Base-by-base conservation (phyloP, 306 rosid genomes). In the Vachellia pachyceras region DNA sequence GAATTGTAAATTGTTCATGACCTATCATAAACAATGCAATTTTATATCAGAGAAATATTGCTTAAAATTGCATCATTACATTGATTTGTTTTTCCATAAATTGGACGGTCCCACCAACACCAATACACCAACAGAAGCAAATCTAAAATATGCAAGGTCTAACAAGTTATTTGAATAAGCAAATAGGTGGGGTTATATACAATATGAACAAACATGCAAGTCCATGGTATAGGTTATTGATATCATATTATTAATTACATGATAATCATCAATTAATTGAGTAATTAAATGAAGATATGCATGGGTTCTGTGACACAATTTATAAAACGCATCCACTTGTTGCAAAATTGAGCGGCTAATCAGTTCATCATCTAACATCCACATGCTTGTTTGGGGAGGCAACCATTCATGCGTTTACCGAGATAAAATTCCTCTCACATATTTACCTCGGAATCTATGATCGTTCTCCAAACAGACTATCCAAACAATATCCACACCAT, bases 271-370 rank as follows among this genome's bases (percentile, higher is more conserved):
- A 22, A 50, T 17, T 50, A 50, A 50, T 17, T 18, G 55, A 49
- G 55, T 49, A 22, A 50, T 50, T 6, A 50, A 50, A n/a, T 54
- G 60, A 23, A 54, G 25, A 54, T n/a, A n/a, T n/a, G n/a, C 7
- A 54, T 7, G 60, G 7, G 3, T 54, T 54, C 78, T 75, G 81
- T 80, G 52, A 61, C 72, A 60, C 68, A 47, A 69, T 15, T n/a
- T n/a, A n/a, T 29, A 60, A 2, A 79, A 75, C n/a, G n/a, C 50
- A 45, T 61, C 71, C 78, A 60, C 75, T 47, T 15, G 75, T 40
- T 49, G 18, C 36, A 15, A 79, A 69, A n/a, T 40, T 37, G 47
- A 9, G 64, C 14, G 14, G 29, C 22, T 50, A 50, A 50, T 50
- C 22, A 17, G 17, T 50, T 1, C 17, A 50, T 50, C 57, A 50